These are phyloP conservation scores for Tolypocladium tundrense DNA, from an alignment of 2,329 filamentous ascomycete genomes.

Conservation along the genomic window DNA sequence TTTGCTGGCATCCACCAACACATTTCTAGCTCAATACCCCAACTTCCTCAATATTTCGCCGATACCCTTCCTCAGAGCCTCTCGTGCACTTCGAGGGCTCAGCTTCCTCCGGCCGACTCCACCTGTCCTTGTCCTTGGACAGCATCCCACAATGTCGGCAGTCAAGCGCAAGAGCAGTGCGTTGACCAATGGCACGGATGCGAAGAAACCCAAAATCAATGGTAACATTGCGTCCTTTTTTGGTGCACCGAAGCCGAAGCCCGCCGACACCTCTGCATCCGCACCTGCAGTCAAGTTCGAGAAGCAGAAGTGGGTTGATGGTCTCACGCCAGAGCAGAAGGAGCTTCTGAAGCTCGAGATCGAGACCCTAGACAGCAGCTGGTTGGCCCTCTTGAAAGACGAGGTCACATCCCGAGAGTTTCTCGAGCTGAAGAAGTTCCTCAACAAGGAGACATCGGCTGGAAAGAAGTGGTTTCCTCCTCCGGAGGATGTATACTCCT, in stretches of 20 bases:
- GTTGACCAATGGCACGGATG: constrained; percentile 31
- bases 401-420: constrained; percentile 74
- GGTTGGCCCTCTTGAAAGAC: constrained; percentile 81
- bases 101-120: constrained; percentile 6
- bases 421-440: constrained; percentile 76
- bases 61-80: constrained; percentile 7
- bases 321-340: constrained; percentile 71
- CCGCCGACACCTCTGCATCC: constrained; percentile 19
- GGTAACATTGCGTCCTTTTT: constrained; percentile 88
- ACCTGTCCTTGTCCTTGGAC: neutral
- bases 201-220: constrained; percentile 65
- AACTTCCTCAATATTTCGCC: constrained; percentile 8
- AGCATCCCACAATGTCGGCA: constrained; percentile 34
- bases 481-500: constrained; percentile 83
- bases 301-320: constrained; percentile 81
- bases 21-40: neutral
- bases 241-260: constrained; percentile 47
- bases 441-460: constrained; percentile 63
- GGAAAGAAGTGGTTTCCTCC: constrained; percentile 82
- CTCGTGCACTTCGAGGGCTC: constrained; percentile 1
- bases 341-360: constrained; percentile 81
- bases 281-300: constrained; percentile 53
- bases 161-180: constrained; percentile 58
- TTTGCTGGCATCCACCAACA: too few species aligned
- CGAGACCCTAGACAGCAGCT: constrained; percentile 81